phyloP scores from a whole-genome alignment of 768 basidiomycete species.

The Amyloporia xantha region DNA sequence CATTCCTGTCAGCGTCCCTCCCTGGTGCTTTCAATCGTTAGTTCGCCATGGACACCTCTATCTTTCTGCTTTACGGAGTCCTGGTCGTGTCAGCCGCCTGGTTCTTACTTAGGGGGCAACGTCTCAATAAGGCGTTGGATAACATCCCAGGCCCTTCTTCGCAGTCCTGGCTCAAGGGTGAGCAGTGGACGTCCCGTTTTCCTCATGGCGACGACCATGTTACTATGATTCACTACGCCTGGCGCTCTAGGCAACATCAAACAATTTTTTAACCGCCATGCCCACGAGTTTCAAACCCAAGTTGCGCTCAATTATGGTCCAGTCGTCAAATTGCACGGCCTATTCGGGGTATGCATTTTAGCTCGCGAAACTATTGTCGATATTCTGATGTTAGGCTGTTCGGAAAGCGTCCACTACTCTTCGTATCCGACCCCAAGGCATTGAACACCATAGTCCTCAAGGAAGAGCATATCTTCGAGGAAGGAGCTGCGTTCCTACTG shows the following conservation, averaged over 20 bases:
- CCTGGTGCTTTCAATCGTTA: too few relatives aligned
- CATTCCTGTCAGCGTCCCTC: too few relatives aligned
- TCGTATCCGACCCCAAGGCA: slow-evolving; percentile 14
- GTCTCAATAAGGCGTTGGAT: slow-evolving; percentile 8
- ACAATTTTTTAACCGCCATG: slow-evolving; percentile 12
- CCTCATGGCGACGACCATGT: too few relatives aligned
- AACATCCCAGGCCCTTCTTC: slow-evolving; percentile 14
- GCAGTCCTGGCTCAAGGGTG: slow-evolving; percentile 13
- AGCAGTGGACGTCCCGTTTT: too few relatives aligned
- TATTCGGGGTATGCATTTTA: slow-evolving; percentile 7
- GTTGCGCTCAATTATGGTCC: slow-evolving; percentile 8
- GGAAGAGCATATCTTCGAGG: slow-evolving; percentile 16
- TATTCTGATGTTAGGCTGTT: neutral
- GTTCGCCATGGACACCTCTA: neutral
- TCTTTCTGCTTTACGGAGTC: neutral
- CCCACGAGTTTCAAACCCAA: slow-evolving; percentile 12
- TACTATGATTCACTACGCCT: neutral
- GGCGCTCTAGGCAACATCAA: slow-evolving; percentile 9
- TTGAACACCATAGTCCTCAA: slow-evolving; percentile 16
- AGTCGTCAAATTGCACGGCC: slow-evolving; percentile 12
- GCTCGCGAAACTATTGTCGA: neutral
- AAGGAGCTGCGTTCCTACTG: slow-evolving; percentile 5
- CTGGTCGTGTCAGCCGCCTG: neutral
- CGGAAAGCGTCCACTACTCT: neutral
- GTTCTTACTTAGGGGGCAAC: neutral